Percentiles rank a stretch among this genome's conserved stretches.
These are phyloP conservation scores for Candida morakotiae DNA, from an alignment of 805 yeast genomes.

Conservation along the genomic window DNA sequence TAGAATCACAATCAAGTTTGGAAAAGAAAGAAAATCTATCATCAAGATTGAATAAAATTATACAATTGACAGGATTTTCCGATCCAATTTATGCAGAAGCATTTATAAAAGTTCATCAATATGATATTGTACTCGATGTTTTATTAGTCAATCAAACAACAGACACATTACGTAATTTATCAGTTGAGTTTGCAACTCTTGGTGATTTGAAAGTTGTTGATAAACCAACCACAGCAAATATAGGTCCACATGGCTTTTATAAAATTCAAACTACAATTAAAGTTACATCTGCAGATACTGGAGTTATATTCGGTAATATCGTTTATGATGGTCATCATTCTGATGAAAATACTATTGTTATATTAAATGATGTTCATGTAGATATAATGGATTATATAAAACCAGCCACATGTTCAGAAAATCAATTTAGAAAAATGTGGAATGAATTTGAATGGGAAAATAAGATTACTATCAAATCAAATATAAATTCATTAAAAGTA, in stretches of 20 bases:
- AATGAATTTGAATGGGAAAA: conserved; percentile 99
- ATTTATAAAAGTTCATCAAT: conserved; percentile 91
- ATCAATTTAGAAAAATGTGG: conserved; percentile 96
- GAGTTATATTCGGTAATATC: conserved; percentile 95
- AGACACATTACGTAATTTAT: conserved; percentile 81
- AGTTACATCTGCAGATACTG: conserved; percentile 96
- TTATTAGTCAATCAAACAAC: conserved; percentile 92
- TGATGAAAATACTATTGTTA: conserved; percentile 82
- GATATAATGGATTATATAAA: conserved; percentile 97
- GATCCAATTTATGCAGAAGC: conserved; percentile 99
- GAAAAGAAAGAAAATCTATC: conserved; percentile 56
- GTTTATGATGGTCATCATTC: conserved; percentile 95
- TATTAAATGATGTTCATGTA: conserved; percentile 89
- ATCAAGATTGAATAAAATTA: conserved; percentile 81
- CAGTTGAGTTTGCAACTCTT: conserved; percentile 91
- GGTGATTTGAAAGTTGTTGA: conserved; percentile 96
- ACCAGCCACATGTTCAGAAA: conserved; percentile 88
- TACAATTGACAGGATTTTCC: conserved; percentile 95
- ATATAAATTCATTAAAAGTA: conserved; percentile 60
- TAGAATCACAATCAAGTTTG: conserved; percentile 48
- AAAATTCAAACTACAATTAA: conserved; percentile 83
- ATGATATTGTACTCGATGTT: conserved; percentile 91
- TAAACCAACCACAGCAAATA: conserved; percentile 80
- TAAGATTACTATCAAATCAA: conserved; percentile 83
- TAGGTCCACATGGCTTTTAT: conserved; percentile 97